Evolutionary conservation across 2,329 filamentous ascomycete species (phyloP).

Genomic region (Tolypocladium sp.): DNA sequence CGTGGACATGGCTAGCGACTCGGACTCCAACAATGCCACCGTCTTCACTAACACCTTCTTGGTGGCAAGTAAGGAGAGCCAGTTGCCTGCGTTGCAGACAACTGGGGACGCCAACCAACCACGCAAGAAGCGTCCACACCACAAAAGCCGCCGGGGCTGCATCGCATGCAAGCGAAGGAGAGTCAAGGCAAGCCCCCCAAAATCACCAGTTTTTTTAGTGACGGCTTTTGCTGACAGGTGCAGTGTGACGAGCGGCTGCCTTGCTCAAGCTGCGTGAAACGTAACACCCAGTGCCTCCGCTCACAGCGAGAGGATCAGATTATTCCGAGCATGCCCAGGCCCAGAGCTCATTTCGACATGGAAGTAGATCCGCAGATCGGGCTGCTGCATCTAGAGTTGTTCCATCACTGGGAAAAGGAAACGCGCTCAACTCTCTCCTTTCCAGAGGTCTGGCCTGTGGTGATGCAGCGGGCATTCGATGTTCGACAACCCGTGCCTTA

Average conservation of each 20-base stretch:
- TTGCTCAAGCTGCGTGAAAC: conserved; percentile 17
- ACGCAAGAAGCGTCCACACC: conserved; percentile 13
- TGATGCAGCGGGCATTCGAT: conserved; percentile 16
- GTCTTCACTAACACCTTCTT: not conserved
- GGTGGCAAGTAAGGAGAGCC: not conserved
- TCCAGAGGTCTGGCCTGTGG: conserved; percentile 14
- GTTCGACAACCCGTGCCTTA: conserved; percentile 3
- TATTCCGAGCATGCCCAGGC: not conserved
- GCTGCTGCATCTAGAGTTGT: conserved; percentile 20
- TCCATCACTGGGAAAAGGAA: conserved; percentile 18
- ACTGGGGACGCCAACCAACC: not conserved
- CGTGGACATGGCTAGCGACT: not conserved
- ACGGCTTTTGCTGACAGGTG: not conserved
- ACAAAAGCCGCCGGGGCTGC: conserved; percentile 18
- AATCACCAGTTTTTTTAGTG: too few relatives aligned
- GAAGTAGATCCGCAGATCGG: conserved; percentile 11
- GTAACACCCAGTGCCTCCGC: conserved; percentile 9
- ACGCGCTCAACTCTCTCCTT: conserved; percentile 16
- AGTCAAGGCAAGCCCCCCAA: conserved; percentile 14
- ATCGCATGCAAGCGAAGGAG: conserved; percentile 16
- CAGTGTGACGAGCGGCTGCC: conserved; percentile 18
- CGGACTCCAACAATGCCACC: not conserved
- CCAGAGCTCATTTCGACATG: not conserved
- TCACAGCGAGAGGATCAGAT: conserved; percentile 1
- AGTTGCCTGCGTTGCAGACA: not conserved